Base-by-base conservation (phyloP, 352 stramenopile genomes). In the Halophytophthora batemanensis region DNA sequence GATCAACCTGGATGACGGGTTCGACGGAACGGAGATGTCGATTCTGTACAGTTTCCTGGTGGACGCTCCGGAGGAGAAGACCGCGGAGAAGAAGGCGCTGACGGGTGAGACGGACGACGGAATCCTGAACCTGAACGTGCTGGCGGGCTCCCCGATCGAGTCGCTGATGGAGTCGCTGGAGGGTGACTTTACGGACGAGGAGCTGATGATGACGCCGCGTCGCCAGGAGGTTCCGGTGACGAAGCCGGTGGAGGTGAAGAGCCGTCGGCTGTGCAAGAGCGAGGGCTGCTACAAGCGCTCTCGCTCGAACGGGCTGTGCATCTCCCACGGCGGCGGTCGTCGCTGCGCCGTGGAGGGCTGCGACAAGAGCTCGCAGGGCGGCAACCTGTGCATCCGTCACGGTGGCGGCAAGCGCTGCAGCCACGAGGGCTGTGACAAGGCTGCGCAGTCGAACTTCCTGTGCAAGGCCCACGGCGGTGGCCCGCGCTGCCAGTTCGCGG, bases 381-480 rank as follows among this genome's bases (percentile, higher is more conserved):
- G 79, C 47, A 87, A 90, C 54, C 57, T 93, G 45, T 96, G 86
- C 69, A 91, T 93, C 39, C 84, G 86, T 46, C 86, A 96, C 50
- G 86, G 86, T 21, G 86, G 84, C 35, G 84, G 86, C 53, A 89
- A 88, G 61, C 80, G 78, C 43, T 96, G 86, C 68, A 80, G 74
- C 48, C 62, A 81, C 52, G 64, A 86, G 21, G 81, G 81, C 7
- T 96, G 86, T 43, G 66, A 84, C 63, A 91, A 91, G 64, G 81
- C 79, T 3, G 79, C 81, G 2, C 83, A 94, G 66, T 89, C 81
- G 25, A 91, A 90, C 66, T 86, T 84, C 31, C 59, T 93, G 51
- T 96, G 86, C 81, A 91, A 90, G 59, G 71, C 76, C n/a, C 86
- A 96, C 57, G 86, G 86, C 31, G 86, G 86, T 46, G 86, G 82